A percentile compares a stretch with the other conserved stretches of the same genome.
Evolutionary conservation across 139 green algal genomes (phyloP).

Genomic region (Haematococcus sp.): DNA sequence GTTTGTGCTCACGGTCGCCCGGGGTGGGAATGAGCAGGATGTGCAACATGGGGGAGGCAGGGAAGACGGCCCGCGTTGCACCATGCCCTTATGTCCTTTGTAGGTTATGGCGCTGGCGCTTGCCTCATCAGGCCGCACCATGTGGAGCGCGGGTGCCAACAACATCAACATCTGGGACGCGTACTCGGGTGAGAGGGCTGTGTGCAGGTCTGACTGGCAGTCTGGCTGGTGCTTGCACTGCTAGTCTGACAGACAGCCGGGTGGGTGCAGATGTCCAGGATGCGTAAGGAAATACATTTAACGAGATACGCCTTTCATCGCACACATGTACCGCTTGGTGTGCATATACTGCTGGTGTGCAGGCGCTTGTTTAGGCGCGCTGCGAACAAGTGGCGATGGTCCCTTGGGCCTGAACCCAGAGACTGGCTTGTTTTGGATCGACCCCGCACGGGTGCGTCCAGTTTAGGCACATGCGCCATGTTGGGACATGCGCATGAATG

Average conservation of each 20-base stretch:
- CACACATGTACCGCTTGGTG: not conserved
- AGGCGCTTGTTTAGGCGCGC: not conserved
- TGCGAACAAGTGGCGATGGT: conserved; percentile 3
- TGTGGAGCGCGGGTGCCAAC: not conserved
- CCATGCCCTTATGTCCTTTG: too few relatives aligned
- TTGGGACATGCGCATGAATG: too few relatives aligned
- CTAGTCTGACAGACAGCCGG: too few relatives aligned
- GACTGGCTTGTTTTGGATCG: not conserved
- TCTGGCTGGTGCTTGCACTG: not conserved
- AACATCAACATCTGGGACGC: conserved; percentile 2
- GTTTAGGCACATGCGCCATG: too few relatives aligned
- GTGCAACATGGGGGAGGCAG: too few relatives aligned
- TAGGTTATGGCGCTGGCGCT: too few relatives aligned
- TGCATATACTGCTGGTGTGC: not conserved
- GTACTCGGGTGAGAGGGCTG: not conserved
- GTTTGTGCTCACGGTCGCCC: too few relatives aligned
- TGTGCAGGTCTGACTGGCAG: not conserved
- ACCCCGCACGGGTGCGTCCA: not conserved
- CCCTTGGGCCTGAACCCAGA: conserved; percentile 1
- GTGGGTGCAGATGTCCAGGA: too few relatives aligned
- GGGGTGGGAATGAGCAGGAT: too few relatives aligned
- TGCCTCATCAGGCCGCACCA: not conserved
- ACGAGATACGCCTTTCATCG: not conserved
- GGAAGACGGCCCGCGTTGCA: too few relatives aligned
- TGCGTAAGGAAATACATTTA: too few relatives aligned